Evolutionary conservation across 352 stramenopile species (phyloP).

Genomic region (Pythium coloratum): DNA sequence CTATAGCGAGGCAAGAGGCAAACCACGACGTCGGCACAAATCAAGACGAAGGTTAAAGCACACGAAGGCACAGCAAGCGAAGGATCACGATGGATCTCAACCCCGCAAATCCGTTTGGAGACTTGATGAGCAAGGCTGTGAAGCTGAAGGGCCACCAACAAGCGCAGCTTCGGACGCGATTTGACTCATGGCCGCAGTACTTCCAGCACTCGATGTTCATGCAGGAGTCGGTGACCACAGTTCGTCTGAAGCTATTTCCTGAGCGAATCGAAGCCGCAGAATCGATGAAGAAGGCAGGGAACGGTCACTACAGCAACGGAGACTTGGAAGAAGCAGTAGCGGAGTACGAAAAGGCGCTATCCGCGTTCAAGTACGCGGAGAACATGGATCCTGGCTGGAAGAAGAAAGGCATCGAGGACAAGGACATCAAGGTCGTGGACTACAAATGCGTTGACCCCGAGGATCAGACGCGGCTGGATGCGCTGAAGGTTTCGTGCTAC

Average conservation of each 20-base stretch:
- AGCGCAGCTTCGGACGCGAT: slow-evolving; percentile 68
- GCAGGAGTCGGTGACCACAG: slow-evolving; percentile 63
- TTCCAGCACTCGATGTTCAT: slow-evolving; percentile 90
- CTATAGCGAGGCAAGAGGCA: neutral
- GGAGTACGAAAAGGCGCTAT: slow-evolving; percentile 84
- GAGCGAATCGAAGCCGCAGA: slow-evolving; percentile 60
- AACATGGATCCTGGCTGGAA: slow-evolving; percentile 84
- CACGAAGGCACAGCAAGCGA: neutral
- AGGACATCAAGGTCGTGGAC: slow-evolving; percentile 60
- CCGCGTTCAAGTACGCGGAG: slow-evolving; percentile 79
- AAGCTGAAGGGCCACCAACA: slow-evolving; percentile 86
- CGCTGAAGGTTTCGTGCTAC: slow-evolving; percentile 73
- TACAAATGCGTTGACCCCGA: slow-evolving; percentile 46
- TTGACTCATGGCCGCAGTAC: slow-evolving; percentile 80
- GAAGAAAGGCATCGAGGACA: slow-evolving; percentile 86
- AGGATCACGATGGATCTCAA: slow-evolving; percentile 52
- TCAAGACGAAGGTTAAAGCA: neutral
- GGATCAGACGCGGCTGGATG: slow-evolving; percentile 47
- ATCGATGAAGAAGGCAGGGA: slow-evolving; percentile 69
- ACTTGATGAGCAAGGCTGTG: slow-evolving; percentile 85
- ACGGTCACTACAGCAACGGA: slow-evolving; percentile 50
- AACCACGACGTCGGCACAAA: neutral
- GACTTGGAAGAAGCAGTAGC: slow-evolving; percentile 70
- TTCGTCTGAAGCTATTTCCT: slow-evolving; percentile 44
- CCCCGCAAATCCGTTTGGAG: slow-evolving; percentile 72